These are phyloP conservation scores for Podaxis sp. DNA, from an alignment of 768 basidiomycete species.

Conservation along the genomic window DNA sequence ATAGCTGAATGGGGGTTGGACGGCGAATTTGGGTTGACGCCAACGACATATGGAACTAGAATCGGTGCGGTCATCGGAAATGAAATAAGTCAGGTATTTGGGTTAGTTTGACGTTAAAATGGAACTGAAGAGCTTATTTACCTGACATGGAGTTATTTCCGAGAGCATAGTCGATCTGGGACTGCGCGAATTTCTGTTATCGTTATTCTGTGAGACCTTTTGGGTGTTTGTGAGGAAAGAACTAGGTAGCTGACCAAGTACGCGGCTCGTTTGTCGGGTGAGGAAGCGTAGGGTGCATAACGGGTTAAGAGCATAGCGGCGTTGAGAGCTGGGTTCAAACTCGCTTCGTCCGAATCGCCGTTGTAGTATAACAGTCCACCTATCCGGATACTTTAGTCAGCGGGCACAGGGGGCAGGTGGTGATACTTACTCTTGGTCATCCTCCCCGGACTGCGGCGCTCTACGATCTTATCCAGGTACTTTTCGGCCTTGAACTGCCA, in stretches of 20 bases:
- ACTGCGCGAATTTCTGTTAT: constrained; percentile 64
- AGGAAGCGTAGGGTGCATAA: constrained; percentile 75
- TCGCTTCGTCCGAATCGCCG: constrained; percentile 80
- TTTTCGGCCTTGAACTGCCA: constrained; percentile 74
- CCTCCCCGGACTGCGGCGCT: constrained; percentile 39
- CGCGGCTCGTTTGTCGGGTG: constrained; percentile 46
- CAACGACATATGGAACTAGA: constrained; percentile 81
- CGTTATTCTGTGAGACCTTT: not conserved
- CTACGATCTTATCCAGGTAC: constrained; percentile 74
- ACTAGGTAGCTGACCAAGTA: constrained; percentile 51
- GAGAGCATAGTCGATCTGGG: constrained; percentile 77
- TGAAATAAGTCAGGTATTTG: not conserved
- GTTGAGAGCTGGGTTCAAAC: constrained; percentile 85
- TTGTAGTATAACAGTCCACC: constrained; percentile 80
- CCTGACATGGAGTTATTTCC: constrained; percentile 91
- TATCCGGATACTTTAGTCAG: constrained; percentile 24
- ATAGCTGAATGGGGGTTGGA: constrained; percentile 88
- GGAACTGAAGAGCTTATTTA: constrained; percentile 26
- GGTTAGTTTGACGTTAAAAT: not conserved
- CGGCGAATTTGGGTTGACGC: constrained; percentile 87
- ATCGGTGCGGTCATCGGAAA: not conserved
- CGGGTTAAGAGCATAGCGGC: constrained; percentile 79
- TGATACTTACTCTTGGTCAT: constrained; percentile 56
- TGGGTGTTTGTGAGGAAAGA: not conserved
- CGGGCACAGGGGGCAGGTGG: not conserved